These are phyloP conservation scores for Dendrobium huoshanense DNA, from an alignment of 106 monocot genomes.

Conservation along the genomic window DNA sequence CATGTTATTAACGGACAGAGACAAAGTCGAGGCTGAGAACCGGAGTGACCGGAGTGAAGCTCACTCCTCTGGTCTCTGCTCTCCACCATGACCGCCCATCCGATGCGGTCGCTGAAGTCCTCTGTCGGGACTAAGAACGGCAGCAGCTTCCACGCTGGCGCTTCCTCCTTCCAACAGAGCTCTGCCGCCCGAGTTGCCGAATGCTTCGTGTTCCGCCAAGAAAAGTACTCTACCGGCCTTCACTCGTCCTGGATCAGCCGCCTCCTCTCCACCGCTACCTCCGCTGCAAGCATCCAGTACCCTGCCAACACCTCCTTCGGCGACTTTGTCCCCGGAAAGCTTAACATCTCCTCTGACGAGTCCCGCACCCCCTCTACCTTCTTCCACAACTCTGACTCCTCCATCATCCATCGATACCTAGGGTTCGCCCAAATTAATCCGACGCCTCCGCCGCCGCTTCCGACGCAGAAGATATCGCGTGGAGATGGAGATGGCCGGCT, in stretches of 20 bases:
- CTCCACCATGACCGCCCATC: neutral
- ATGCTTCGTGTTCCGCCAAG: neutral
- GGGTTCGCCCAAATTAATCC: neutral
- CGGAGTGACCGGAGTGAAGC: neutral
- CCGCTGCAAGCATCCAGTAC: neutral
- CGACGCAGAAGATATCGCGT: neutral
- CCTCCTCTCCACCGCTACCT: neutral
- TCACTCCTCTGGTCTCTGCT: neutral
- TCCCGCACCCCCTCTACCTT: neutral
- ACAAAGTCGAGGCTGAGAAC: neutral
- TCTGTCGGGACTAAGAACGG: neutral
- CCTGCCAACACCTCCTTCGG: neutral
- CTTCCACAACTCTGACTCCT: neutral
- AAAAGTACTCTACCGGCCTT: neutral
- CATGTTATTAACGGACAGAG: no score
- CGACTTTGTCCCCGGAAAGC: neutral
- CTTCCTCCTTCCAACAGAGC: neutral
- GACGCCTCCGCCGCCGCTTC: neutral
- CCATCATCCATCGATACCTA: neutral
- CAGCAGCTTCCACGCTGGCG: neutral
- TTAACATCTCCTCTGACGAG: neutral
- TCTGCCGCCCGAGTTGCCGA: neutral
- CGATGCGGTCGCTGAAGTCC: neutral
- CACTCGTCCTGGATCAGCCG: conserved; percentile 3
- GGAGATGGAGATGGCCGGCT: neutral